Evolutionary conservation across 2,329 filamentous ascomycete species (phyloP), one percentile per base, ranked within the genome.

Genomic region (Fusarium scirpi): DNA sequence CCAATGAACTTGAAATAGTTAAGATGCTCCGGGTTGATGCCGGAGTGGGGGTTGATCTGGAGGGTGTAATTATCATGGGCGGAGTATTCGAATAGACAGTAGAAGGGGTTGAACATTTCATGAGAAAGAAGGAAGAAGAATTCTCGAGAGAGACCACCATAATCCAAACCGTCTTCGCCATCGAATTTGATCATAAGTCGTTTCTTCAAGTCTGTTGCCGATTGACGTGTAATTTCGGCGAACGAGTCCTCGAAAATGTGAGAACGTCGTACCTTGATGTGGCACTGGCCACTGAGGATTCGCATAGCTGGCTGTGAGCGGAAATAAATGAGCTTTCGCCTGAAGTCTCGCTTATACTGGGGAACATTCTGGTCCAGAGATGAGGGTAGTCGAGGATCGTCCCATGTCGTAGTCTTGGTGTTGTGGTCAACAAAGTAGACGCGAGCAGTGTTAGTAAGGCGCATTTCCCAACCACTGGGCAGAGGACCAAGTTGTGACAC

Each of bases 1-100:
- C 96, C 96, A 77, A 99, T 99, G 79, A 99, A 99, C 82, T 97
- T 98, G 90, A 99, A 99, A 84, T 98, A 99, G 80, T 98, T 98
- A 77, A 99, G 85, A 89, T 99, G 96, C 83, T 99, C 96, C 1
- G 96, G 96, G 82, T 99, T 99, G 83, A 99, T 98, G 71, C 96
- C 96, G 22, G 96, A 99, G 82, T 99, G 96, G 47, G 96, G 96
- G 84, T 99, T 99, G 85, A 99, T 99, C 83, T 99, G 96, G 58
- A 99, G 91, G 30, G 96, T 99, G 84, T 99, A 99, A 84, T 99
- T 99, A 89, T 99, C 96, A 85, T 99, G 96, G 41, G 96, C 96
- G 27, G 96, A 98, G 82, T 99, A 99, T 83, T 99, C 96, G 85
- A 99, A 99, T 57, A 99, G 87, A 80, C 96, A 99, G 85, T 99